These are phyloP conservation scores for Thermothielavioides terrestris DNA, from an alignment of 495 filamentous ascomycete genomes.

Conservation along the genomic window DNA sequence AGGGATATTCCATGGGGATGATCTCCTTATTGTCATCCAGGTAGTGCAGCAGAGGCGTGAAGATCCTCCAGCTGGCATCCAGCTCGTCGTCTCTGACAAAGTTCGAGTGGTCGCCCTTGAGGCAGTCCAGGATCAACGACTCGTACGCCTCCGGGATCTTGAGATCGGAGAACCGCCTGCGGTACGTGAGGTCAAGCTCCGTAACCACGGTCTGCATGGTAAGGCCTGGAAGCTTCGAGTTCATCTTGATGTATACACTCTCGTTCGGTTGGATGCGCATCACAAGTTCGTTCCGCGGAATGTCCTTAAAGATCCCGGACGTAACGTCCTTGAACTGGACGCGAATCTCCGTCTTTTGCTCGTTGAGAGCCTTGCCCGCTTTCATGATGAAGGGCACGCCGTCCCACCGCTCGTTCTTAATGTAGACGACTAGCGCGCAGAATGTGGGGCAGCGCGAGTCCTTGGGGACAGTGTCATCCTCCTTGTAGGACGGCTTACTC, in stretches of 20 bases:
- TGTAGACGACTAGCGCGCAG: constrained; percentile 91
- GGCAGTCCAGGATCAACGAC: constrained; percentile 89
- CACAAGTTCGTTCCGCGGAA: constrained; percentile 97
- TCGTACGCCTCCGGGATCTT: constrained; percentile 99
- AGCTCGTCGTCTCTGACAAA: constrained; percentile 99
- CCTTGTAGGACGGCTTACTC: constrained; percentile 95
- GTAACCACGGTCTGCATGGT: constrained; percentile 99
- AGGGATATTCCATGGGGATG: constrained; percentile 98
- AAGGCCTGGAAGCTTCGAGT: constrained; percentile 95
- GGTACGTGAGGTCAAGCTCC: constrained; percentile 96
- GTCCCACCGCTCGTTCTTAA: constrained; percentile 99
- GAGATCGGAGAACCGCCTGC: constrained; percentile 95
- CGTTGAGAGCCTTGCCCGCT: constrained; percentile 97
- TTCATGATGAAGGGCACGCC: constrained; percentile 99
- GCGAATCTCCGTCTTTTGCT: constrained; percentile 99
- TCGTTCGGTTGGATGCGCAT: constrained; percentile 99
- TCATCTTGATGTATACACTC: constrained; percentile 99
- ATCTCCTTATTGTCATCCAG: constrained; percentile 98
- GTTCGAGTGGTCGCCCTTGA: constrained; percentile 99
- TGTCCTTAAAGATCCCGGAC: constrained; percentile 99
- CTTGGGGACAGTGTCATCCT: constrained; percentile 97
- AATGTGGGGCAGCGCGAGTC: constrained; percentile 97
- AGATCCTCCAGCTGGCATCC: constrained; percentile 97
- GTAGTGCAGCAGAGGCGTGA: constrained; percentile 95
- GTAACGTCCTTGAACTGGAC: constrained; percentile 99